Base-by-base conservation (phyloP, 177 flowering plant species). In the Vitis hybrid region DNA sequence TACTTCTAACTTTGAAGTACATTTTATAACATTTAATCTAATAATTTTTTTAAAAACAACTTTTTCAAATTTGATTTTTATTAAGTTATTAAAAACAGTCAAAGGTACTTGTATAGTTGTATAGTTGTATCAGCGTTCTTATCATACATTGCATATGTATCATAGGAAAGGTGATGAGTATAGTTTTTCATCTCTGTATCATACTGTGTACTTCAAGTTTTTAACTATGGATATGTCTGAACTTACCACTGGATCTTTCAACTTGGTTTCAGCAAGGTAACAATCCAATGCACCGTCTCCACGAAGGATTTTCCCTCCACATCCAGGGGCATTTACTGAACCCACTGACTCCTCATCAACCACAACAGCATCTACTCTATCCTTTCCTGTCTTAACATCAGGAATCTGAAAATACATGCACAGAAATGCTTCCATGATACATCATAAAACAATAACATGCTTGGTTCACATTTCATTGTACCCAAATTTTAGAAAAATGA, bases 311-410 rank as follows among this genome's bases (percentile, higher is more conserved):
- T 91, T 93, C n/a, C 92, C 96, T 66, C 99, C 99, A 74, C 84
- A 72, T 61, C 96, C 97, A 57, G 75, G 76, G 24, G 82, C 48
- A 63, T 81, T 68, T 20, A 76, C 74, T 56, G 89, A 77, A 6
- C 97, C 97, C 55, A 93, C 85, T 62, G 98, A 83, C 67, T 90
- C 97, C 73, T 91, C 93, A 77, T 95, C 98, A 64, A 95, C 84
- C 48, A 93, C 88, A 63, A 95, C 98, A 3, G 97, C 97, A 86
- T 93, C 97, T 77, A 95, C 84, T 73, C 83, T 84, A 48, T 90
- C 90, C 53, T 74, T 79, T 75, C 96, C 98, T 32, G 83, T 79
- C 83, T 87, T 88, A 27, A 73, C 76, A 82, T 95, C 99, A 61
- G 99, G 99, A 63, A 93, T 86, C 99, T 95, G 83, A 75, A 75